Base-by-base conservation (phyloP, 2,329 filamentous ascomycete species). In the Trichophyton verrucosum region DNA sequence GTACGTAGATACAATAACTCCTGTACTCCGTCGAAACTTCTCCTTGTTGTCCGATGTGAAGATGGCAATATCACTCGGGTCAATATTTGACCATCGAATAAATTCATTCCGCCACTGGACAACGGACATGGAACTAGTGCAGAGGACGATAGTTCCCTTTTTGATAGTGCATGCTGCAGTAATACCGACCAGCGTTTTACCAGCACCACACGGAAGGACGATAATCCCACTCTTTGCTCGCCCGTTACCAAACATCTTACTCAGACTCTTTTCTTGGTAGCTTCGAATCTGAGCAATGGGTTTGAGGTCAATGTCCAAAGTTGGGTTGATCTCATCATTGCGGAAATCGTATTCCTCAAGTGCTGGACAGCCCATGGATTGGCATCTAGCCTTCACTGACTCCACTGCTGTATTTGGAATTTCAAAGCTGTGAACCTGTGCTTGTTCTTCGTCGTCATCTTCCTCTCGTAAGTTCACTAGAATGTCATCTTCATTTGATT, bases 221-320 rank as follows among this genome's bases (percentile, higher is more conserved):
- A 99, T 99, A 66, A 99, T 95, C 61, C 94, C 94, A 73, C 91
- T 96, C 77, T 96, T 94, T 13, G 94, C 94, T 74, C 94, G 87
- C 57, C 92, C 92, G 70, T 99, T 99, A 70, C 94, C 92, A 72
- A 99, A 99, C 94, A 99, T 99, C 74, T 99, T 99, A 77, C 89
- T 95, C 8, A 99, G 79, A 66, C 91, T 95, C 76, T 96, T 95
- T 74, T 99, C 94, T 72, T 99, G 94, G 68, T 99, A 99, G 77
- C 83, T 86, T 71, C 92, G 86, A 71, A 97, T 97, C 69, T 92
- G 88, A 0, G 91, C 92, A 61, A 86, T 86, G 0, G 92, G 91
- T 67, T 88, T 88, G 57, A 97, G 79, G 72, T 97, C 92, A 67
- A 99, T 99, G 61, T 97, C 91, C 40, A 99, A 78, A 58, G 89